Evolutionary conservation across 179 eudicot species (phyloP).

Genomic region (Silene vulgaris): DNA sequence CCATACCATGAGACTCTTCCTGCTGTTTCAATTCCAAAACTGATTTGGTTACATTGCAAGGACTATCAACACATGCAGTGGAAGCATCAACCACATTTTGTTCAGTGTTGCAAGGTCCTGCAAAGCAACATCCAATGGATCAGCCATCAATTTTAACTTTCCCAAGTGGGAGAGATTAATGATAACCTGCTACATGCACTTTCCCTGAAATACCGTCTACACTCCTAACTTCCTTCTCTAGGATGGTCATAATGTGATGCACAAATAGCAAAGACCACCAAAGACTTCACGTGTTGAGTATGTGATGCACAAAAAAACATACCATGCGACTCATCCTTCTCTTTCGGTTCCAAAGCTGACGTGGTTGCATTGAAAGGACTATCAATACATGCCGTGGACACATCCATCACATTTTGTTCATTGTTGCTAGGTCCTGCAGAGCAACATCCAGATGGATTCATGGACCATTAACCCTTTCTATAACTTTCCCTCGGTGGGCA

Average conservation of each 20-base stretch:
- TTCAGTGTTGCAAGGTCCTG: background rate
- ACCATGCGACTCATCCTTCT: conserved; percentile 2
- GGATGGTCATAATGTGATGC: background rate
- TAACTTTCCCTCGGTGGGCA: background rate
- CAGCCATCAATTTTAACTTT: background rate
- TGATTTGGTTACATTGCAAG: background rate
- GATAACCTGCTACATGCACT: background rate
- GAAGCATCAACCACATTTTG: background rate
- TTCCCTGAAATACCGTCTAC: background rate
- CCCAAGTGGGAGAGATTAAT: background rate
- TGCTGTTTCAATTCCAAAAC: conserved; percentile 10
- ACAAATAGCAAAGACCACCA: background rate
- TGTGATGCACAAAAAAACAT: background rate
- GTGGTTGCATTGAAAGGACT: background rate
- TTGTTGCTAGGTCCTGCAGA: background rate
- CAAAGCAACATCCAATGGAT: background rate
- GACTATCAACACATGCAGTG: background rate
- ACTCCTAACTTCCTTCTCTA: background rate
- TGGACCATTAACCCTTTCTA: background rate
- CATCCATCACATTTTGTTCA: background rate
- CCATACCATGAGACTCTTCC: conserved; percentile 5
- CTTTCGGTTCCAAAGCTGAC: conserved; percentile 15
- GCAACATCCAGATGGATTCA: background rate
- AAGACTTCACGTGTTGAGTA: background rate
- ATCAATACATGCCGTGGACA: background rate